Conservation (phyloP, 306 rosid species). For the Fragaria ananassa region DNA sequence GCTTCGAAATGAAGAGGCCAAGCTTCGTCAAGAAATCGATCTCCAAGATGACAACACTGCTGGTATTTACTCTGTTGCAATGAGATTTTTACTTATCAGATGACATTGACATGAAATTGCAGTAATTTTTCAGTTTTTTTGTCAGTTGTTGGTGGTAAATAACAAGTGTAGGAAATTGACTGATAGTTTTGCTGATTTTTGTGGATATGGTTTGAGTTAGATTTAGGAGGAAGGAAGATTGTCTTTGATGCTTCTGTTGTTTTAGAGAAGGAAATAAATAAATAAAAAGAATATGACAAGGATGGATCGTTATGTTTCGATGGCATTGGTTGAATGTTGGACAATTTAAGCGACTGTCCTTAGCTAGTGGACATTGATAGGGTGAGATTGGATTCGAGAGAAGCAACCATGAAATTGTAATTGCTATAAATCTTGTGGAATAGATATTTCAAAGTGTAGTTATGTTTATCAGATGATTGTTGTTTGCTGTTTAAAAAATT, state of each 20-base stretch:
- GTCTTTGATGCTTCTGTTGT: not conserved
- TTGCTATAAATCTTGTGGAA: not conserved
- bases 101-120: no score
- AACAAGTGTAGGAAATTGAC: no score
- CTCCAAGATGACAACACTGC: conserved; percentile 75
- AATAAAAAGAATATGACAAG: not conserved
- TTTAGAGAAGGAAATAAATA: not conserved
- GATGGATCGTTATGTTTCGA: not conserved
- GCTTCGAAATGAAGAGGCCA: conserved; percentile 81
- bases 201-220: not conserved
- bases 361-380: no score
- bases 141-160: not conserved
- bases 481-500: not conserved
- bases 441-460: not conserved
- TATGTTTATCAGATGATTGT: not conserved
- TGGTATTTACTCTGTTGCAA: conserved; percentile 32
- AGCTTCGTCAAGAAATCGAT: conserved; percentile 76
- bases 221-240: not conserved
- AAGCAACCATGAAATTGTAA: no score
- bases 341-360: no score
- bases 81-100: not conserved
- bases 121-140: not conserved
- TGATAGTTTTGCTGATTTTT: not conserved
- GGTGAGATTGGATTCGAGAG: no score
- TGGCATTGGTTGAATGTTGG: no score